Percentiles rank a stretch among this genome's conserved stretches.
Evolutionary conservation across 805 yeast genomes (phyloP).

Genomic region (Pichia californica): DNA sequence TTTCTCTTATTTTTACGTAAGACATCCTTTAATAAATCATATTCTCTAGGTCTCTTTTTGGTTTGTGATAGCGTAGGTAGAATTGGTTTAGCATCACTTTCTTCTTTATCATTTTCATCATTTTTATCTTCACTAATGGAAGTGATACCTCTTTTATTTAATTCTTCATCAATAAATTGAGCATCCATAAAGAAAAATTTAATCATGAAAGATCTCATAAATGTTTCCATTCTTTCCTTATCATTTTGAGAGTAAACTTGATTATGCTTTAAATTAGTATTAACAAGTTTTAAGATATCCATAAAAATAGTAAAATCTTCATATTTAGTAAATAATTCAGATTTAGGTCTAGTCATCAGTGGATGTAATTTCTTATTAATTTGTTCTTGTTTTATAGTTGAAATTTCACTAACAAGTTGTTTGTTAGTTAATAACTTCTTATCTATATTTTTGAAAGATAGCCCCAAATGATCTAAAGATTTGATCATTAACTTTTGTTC

Average conservation of each 20-base stretch:
- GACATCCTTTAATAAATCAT: slow-evolving; percentile 56
- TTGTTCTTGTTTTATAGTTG: slow-evolving; percentile 88
- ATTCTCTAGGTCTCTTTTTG: slow-evolving; percentile 45
- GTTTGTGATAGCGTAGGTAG: slow-evolving; percentile 26
- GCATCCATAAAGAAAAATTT: slow-evolving; percentile 62
- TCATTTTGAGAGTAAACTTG: slow-evolving; percentile 76
- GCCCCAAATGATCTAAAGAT: slow-evolving; percentile 89
- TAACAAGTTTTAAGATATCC: slow-evolving; percentile 66
- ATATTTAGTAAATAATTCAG: slow-evolving; percentile 52
- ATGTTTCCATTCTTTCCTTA: slow-evolving; percentile 66
- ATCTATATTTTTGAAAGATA: slow-evolving; percentile 95
- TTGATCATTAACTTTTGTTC: slow-evolving; percentile 93
- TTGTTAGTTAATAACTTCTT: slow-evolving; percentile 86
- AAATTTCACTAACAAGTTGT: slow-evolving; percentile 83
- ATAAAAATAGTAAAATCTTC: slow-evolving; percentile 60
- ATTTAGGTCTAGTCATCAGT: slow-evolving; percentile 79
- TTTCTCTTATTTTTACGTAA: slow-evolving; percentile 37
- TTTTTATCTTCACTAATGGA: slow-evolving; percentile 21
- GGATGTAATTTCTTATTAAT: slow-evolving; percentile 82
- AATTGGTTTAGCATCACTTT: slow-evolving; percentile 5
- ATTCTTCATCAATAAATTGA: slow-evolving; percentile 38
- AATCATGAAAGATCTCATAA: slow-evolving; percentile 62
- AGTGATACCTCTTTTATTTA: slow-evolving; percentile 30
- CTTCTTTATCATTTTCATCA: slow-evolving; percentile 6
- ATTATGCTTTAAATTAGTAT: slow-evolving; percentile 58